Evolutionary conservation across 306 rosid species (phyloP), one percentile per base, ranked within the genome.

Genomic region (Spatholobus suberectus): DNA sequence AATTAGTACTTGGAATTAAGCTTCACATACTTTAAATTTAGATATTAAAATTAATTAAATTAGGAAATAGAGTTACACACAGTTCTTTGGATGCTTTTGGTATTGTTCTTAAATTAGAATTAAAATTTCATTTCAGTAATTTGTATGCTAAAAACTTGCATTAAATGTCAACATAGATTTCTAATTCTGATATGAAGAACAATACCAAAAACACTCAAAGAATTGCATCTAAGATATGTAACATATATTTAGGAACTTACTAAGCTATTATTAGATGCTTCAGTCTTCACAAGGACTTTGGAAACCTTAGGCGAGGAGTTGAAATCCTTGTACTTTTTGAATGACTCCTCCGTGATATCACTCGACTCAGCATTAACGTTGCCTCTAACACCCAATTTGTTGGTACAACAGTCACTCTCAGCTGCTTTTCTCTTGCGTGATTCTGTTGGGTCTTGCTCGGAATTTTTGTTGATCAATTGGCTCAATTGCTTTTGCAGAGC

Each of bases 221-320:
- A n/a, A n/a, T n/a, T n/a, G n/a, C n/a, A n/a, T n/a, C n/a, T n/a
- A n/a, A n/a, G n/a, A n/a, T n/a, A n/a, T n/a, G n/a, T n/a, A n/a
- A n/a, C 41, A 37, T 6, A 63, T n/a, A 29, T 29, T 29, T 29
- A 29, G 58, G 52, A 52, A 86, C 89, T 86, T 87, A 93, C 98
- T n/a, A 91, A 80, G 89, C 92, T 78, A 15, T 84, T 83, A 52
- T 93, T 88, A 2, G 93, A 92, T 65, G 91, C 84, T 51, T 93
- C 89, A 0, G 86, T 89, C 34, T 83, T 90, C 40, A 92, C 96
- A 68, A 86, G 84, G 84, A 87, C 88, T 27, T 85, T 93, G 14
- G 88, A 85, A 84, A 89, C 65, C 86, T 87, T 92, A 10, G 89
- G n/a, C 13, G 87, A 86, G 29, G 69, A 86, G 29, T 58, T 71